Evolutionary conservation across 768 basidiomycete genomes (phyloP).

Genomic region (Tulasnella calospora): DNA sequence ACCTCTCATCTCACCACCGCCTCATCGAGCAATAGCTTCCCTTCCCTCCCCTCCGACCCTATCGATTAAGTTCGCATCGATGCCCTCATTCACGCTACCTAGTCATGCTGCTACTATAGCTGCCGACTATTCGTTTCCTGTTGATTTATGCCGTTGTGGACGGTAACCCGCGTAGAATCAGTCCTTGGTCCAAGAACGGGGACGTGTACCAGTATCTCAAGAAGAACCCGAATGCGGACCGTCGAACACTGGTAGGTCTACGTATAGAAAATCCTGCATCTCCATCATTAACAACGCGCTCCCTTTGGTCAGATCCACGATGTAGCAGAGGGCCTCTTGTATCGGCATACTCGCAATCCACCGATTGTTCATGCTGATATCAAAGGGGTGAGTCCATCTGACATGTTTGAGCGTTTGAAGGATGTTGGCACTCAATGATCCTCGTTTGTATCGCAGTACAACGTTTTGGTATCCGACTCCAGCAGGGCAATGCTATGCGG

Average conservation of each 20-base stretch:
- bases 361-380: neutral
- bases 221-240: neutral
- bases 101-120: neutral
- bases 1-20: neutral
- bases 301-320: neutral
- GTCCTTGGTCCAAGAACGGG: neutral
- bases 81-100: neutral
- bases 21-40: neutral
- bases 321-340: neutral
- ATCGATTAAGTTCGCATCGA: slow-evolving; percentile 2
- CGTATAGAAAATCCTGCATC: neutral
- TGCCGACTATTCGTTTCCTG: neutral
- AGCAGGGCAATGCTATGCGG: neutral
- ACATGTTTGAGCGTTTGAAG: neutral
- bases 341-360: neutral
- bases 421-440: neutral
- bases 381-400: slow-evolving; percentile 7
- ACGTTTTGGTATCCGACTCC: neutral
- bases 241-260: neutral
- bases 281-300: neutral
- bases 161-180: neutral
- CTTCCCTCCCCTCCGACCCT: neutral
- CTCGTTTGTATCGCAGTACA: neutral
- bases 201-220: slow-evolving; percentile 2
- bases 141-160: neutral